Base-by-base conservation (phyloP, 352 stramenopile species). In the Pythium scleroteichum region DNA sequence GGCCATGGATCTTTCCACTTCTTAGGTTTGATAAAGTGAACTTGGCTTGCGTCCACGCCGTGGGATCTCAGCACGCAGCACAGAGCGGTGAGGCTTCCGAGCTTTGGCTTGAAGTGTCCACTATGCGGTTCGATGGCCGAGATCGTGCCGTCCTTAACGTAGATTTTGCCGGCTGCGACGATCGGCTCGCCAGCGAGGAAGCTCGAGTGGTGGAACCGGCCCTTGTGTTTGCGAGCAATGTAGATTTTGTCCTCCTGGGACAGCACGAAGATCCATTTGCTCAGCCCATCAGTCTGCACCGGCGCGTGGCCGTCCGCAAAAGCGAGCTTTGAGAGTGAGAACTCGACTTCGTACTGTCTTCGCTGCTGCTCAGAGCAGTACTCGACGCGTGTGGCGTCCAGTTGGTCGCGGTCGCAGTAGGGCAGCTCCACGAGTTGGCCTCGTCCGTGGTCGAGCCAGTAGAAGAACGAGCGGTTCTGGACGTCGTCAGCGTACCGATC, bases 191-290 rank as follows among this genome's bases (percentile, higher is more conserved):
- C 82, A 9, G 78, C 72, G 23, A 92, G 71, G 45, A 92, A 92
- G 62, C 82, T 92, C 61, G 82, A 88, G 73, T 92, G 82, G 53
- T 92, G 82, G 66, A 92, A 92, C 44, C 50, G 60, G 23, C 82
- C 82, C 48, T 92, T 92, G 40, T 60, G 69, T 67, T 92, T 92
- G n/a, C 82, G 79, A 3, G 67, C 71, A n/a, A 92, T 54, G 53
- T 85, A 88, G 61, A 92, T 73, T 33, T 24, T 56, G 32, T 52
- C 50, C 32, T 62, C 39, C 39, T 62, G 58, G 10, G 56, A 62
- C 4, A 92, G 47, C n/a, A 92, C 82, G 52, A 92, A 92, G 63
- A 92, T 92, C 79, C 80, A 90, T 53, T 92, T 92, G 52, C 74
- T 87, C 32, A 61, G 59, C 48, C 73, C 62, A 63, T 91, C 82